Conservation (phyloP, 2,329 filamentous ascomycete genomes). For the Penicillium sp. region DNA sequence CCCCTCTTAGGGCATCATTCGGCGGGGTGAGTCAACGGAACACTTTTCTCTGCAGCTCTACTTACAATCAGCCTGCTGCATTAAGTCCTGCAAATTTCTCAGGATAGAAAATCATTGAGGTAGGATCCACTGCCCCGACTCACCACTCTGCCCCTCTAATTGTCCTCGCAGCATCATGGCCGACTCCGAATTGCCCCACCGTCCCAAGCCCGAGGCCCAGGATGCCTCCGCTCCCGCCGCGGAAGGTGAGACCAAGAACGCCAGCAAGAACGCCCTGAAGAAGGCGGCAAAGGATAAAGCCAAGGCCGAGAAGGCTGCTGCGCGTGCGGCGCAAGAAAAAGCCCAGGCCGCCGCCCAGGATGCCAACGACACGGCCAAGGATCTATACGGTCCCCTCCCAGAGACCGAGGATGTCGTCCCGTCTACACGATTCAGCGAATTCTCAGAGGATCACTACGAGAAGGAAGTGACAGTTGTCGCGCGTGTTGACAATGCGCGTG, state of each 20-base stretch:
- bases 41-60: slow-evolving; percentile 7
- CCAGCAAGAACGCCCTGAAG: slow-evolving; percentile 71
- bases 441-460: slow-evolving; percentile 55
- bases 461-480: slow-evolving; percentile 67
- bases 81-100: slow-evolving; percentile 1
- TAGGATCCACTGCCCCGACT: slow-evolving; percentile 2
- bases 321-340: slow-evolving; percentile 64
- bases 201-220: slow-evolving; percentile 32
- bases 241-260: slow-evolving; percentile 31
- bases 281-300: slow-evolving; percentile 86
- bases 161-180: slow-evolving; percentile 25
- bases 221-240: slow-evolving; percentile 24
- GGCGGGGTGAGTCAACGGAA: slow-evolving; percentile 29
- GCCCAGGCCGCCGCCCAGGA: slow-evolving; percentile 58
- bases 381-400: slow-evolving; percentile 68
- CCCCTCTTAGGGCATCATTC: slow-evolving; percentile 27
- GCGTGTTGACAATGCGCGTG: slow-evolving; percentile 77
- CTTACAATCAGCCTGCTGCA: slow-evolving; percentile 3
- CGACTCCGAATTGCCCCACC: slow-evolving; percentile 34
- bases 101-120: slow-evolving; percentile 17
- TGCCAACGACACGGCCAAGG: slow-evolving; percentile 52
- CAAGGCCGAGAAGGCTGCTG: slow-evolving; percentile 68
- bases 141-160: not conserved
- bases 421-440: slow-evolving; percentile 50
- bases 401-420: slow-evolving; percentile 51